These are phyloP conservation scores for Avicennia marina DNA, from an alignment of 257 asterid species.

Conservation along the genomic window DNA sequence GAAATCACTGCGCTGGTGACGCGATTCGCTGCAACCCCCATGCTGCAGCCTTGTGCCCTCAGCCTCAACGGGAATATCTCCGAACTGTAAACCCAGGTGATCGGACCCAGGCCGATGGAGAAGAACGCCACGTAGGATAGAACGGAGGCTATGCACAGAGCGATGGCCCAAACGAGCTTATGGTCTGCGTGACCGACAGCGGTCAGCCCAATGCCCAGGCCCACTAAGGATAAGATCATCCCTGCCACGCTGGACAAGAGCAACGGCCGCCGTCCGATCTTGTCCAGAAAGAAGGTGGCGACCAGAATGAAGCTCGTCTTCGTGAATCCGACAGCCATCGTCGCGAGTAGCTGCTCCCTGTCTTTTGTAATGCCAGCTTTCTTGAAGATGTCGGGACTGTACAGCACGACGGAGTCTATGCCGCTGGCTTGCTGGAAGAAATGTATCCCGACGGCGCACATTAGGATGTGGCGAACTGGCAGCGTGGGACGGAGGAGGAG, in stretches of 20 bases:
- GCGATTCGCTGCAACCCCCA: constrained; percentile 26
- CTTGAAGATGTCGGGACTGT: constrained; percentile 56
- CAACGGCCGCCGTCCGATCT: constrained; percentile 64
- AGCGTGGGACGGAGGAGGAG: constrained; percentile 62
- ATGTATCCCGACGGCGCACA: constrained; percentile 60
- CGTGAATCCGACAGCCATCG: constrained; percentile 72
- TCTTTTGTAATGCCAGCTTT: constrained; percentile 46
- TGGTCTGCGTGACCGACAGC: constrained; percentile 12
- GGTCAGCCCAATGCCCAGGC: constrained; percentile 23
- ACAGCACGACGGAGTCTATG: constrained; percentile 72
- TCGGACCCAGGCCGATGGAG: constrained; percentile 31
- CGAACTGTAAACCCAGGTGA: constrained; percentile 33
- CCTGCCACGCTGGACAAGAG: constrained; percentile 66
- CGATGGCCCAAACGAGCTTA: constrained; percentile 23
- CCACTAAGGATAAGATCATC: constrained; percentile 33
- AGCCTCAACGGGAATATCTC: constrained; percentile 27
- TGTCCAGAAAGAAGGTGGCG: constrained; percentile 67
- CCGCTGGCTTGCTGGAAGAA: constrained; percentile 83
- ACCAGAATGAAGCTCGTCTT: constrained; percentile 67
- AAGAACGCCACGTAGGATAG: constrained; percentile 23
- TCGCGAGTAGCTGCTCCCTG: constrained; percentile 43
- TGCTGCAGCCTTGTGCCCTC: constrained; percentile 31
- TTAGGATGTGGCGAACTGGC: constrained; percentile 54
- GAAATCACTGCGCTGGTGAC: constrained; percentile 22
- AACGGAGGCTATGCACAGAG: constrained; percentile 13